phyloP scores from a whole-genome alignment of 2,329 filamentous ascomycete species.

The Immersiporthe knoxdaviesiana region DNA sequence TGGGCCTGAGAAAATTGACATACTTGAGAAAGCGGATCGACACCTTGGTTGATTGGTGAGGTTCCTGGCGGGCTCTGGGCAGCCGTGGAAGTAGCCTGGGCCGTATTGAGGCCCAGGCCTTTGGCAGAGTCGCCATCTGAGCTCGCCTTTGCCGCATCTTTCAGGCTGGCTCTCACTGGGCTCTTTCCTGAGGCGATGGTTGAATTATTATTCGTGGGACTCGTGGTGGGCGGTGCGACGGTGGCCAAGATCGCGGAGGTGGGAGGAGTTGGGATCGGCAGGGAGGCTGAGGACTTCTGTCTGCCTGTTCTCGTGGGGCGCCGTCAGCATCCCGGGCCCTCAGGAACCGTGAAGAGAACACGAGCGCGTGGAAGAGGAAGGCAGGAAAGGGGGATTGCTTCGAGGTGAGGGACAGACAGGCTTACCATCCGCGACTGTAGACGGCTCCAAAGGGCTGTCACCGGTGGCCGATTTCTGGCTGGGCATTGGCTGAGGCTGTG shows the following conservation, averaged over 20 bases:
- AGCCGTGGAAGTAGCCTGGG: conserved; percentile 5
- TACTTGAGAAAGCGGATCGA: conserved; percentile 30
- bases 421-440: conserved; percentile 20
- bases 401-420: background rate
- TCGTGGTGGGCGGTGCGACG: conserved; percentile 16
- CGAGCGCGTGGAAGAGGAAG: background rate
- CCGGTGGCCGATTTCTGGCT: conserved; percentile 9
- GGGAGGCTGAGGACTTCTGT: conserved; percentile 14
- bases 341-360: background rate
- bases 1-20: background rate
- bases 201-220: conserved; percentile 9
- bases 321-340: conserved; percentile 13
- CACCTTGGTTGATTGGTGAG: conserved; percentile 17
- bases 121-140: conserved; percentile 17
- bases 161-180: background rate
- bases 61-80: conserved; percentile 1
- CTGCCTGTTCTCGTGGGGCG: conserved; percentile 19
- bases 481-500: conserved; percentile 24
- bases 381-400: background rate
- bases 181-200: conserved; percentile 4
- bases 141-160: conserved; percentile 19
- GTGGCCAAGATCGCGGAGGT: conserved; percentile 17
- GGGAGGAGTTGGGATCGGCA: conserved; percentile 10
- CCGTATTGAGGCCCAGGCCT: conserved; percentile 2
- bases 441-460: conserved; percentile 1